Base-by-base conservation (phyloP, 495 filamentous ascomycete genomes). In the Rhypophila decipiens region DNA sequence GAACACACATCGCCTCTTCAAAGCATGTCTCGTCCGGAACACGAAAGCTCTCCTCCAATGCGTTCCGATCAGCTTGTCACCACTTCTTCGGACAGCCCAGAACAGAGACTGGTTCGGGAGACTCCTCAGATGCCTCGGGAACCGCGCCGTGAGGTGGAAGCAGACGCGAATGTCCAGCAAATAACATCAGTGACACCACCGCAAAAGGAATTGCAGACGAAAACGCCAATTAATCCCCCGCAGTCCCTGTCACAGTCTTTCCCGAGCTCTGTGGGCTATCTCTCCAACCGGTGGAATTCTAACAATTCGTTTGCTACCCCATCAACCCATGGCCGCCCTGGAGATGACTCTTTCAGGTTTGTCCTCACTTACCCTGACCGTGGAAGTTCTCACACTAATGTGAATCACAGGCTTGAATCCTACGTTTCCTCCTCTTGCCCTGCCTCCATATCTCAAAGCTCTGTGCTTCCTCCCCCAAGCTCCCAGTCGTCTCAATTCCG, bases 401-500 rank as follows among this genome's bases (percentile, higher is more conserved):
- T 21, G 1, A 34, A n/a, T 9, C 29, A 3, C 31, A 74, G 71
- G 40, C 34, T 62, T 15, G 65, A 63, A 23, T 56, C 62, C 17
- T 69, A 68, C 38, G 49, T 56, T 13, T 52, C 61, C 10, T 69
- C 69, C 24, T 53, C 63, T n/a, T 59, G 57, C 42, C 64, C 69
- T 2, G 53, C 55, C 8, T 37, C 58, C 12, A 43, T 34, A n/a
- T 55, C 61, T 35, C 38, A 43, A 1, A 51, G 55, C 4, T 44
- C 56, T 21, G 42, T 62, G 35, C 46, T 59, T 11, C 58, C 62
- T 1, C 55, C 49, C 4, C 61, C 62, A 24, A 57, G 57, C 23
- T 60, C 66, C 2, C 59, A 63, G 13, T 67, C 69, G 4, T 81
- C 80, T 12, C 66, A 65, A 24, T 65, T 86, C 24, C 71, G 82